Evolutionary conservation across 768 basidiomycete species (phyloP).

Genomic region (Boletus sp.): DNA sequence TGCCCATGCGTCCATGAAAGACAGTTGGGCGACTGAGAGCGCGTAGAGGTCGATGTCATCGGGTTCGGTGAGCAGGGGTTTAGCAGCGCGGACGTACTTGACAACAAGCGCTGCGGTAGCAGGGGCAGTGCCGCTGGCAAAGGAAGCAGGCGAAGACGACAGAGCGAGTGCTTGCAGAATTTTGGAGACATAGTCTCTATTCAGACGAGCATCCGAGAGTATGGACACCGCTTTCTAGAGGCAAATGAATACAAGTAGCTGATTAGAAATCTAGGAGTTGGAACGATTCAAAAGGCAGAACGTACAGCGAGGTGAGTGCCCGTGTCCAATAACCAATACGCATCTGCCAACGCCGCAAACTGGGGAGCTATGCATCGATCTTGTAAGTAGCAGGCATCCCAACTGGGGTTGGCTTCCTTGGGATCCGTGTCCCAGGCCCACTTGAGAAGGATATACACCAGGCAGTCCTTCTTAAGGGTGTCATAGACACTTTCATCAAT

Average conservation of each 20-base stretch:
- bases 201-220: conserved; percentile 70
- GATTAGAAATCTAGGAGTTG: neutral
- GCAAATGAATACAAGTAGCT: neutral
- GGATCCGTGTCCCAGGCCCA: conserved; percentile 74
- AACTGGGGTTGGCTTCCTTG: conserved; percentile 34
- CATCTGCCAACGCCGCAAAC: conserved; percentile 71
- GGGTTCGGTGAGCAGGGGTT: conserved; percentile 66
- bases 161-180: conserved; percentile 57
- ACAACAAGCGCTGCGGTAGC: conserved; percentile 47
- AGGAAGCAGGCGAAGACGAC: conserved; percentile 40
- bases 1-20: conserved; percentile 69
- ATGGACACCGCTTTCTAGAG: conserved; percentile 64
- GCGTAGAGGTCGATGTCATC: conserved; percentile 69
- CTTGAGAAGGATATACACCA: conserved; percentile 78
- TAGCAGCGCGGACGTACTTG: conserved; percentile 71
- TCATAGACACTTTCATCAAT: conserved; percentile 67
- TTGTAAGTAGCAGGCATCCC: conserved; percentile 41
- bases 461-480: conserved; percentile 71
- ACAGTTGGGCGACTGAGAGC: conserved; percentile 61
- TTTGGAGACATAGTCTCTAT: conserved; percentile 75
- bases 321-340: conserved; percentile 80
- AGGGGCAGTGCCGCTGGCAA: conserved; percentile 8
- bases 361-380: conserved; percentile 71
- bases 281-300: conserved; percentile 9
- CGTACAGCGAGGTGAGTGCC: conserved; percentile 63